phyloP scores from a whole-genome alignment of 2,329 filamentous ascomycete species.

The Colletotrichum musae region DNA sequence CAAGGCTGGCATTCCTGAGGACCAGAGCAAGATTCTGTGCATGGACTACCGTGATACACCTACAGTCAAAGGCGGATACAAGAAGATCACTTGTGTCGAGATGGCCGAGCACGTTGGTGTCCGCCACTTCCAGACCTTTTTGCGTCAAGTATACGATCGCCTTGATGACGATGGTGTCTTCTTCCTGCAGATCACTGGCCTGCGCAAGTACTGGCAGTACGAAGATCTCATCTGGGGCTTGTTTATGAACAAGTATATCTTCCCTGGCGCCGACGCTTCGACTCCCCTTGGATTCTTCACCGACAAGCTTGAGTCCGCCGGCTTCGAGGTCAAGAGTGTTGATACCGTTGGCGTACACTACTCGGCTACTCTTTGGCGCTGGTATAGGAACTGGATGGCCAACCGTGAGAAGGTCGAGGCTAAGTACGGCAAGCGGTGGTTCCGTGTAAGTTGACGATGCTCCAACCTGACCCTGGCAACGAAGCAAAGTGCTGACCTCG shows the following conservation, averaged over 20 bases:
- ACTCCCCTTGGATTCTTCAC: conserved; percentile 92
- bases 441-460: conserved; percentile 69
- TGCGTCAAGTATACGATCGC: conserved; percentile 51
- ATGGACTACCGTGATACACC: conserved; percentile 92
- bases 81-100: conserved; percentile 69
- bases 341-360: conserved; percentile 93
- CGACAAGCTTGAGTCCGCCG: conserved; percentile 85
- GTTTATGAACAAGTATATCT: conserved; percentile 99
- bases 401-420: conserved; percentile 88
- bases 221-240: conserved; percentile 98
- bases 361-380: conserved; percentile 89
- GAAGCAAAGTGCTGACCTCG: background rate
- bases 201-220: conserved; percentile 96
- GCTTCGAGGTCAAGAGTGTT: conserved; percentile 86
- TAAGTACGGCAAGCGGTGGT: conserved; percentile 84
- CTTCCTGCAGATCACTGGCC: conserved; percentile 94
- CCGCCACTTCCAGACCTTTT: conserved; percentile 67
- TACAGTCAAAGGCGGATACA: conserved; percentile 58
- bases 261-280: conserved; percentile 95
- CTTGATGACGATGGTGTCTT: conserved; percentile 94
- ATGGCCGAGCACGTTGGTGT: conserved; percentile 99
- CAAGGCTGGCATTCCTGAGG: conserved; percentile 79
- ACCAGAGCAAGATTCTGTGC: conserved; percentile 87
- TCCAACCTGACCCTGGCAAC: background rate
- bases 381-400: conserved; percentile 93